A percentile compares a stretch with the other conserved stretches of the same genome.
These are phyloP conservation scores for Thielaviopsis musarum DNA, from an alignment of 2,329 filamentous ascomycete genomes.

Conservation along the genomic window DNA sequence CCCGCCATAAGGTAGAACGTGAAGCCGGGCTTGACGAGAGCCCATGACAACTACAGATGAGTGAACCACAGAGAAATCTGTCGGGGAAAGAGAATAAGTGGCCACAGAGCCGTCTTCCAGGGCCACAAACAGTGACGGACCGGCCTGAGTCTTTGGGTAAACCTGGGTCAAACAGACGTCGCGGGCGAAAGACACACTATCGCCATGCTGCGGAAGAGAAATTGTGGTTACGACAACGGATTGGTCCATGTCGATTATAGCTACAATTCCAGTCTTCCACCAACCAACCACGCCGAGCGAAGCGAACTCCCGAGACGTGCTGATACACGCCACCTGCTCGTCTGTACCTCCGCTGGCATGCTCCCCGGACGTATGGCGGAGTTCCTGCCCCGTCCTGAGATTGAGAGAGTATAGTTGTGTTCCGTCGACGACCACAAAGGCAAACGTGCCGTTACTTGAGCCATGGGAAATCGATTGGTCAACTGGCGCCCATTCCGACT, in stretches of 20 bases:
- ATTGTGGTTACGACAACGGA: conserved; percentile 51
- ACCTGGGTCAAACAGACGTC: conserved; percentile 68
- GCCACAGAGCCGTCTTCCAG: conserved; percentile 87
- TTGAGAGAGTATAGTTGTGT: conserved; percentile 53
- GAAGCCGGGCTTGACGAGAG: conserved; percentile 62
- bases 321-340: conserved; percentile 74
- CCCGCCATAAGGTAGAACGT: conserved; percentile 46
- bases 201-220: conserved; percentile 38
- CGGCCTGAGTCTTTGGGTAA: conserved; percentile 38
- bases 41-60: conserved; percentile 38
- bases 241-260: conserved; percentile 51
- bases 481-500: neutral
- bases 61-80: conserved; percentile 49
- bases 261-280: conserved; percentile 69
- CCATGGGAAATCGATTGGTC: conserved; percentile 51
- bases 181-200: conserved; percentile 64
- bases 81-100: conserved; percentile 55
- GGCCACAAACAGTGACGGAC: conserved; percentile 68
- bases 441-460: conserved; percentile 52
- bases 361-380: conserved; percentile 42
- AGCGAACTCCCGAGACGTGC: conserved; percentile 47
- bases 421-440: conserved; percentile 62
- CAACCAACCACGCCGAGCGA: conserved; percentile 67
- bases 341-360: conserved; percentile 26
- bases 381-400: conserved; percentile 29